phyloP scores from a whole-genome alignment of 257 asterid genomes.

The Solanum tarapatanum region DNA sequence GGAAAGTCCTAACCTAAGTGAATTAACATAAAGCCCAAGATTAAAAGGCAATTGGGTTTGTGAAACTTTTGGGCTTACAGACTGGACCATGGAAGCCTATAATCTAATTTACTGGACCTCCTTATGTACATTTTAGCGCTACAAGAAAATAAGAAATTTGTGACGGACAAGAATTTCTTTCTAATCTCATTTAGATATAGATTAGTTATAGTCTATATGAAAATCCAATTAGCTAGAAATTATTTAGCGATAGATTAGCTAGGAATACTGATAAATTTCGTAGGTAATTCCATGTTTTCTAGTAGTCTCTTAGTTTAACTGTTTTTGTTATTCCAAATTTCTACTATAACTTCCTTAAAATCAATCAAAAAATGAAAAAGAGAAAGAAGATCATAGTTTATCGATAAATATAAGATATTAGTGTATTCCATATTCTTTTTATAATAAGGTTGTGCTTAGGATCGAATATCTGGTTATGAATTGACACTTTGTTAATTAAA shows the following conservation, averaged over 20 bases:
- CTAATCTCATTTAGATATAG: too few species aligned
- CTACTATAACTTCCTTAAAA: neutral
- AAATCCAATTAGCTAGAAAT: neutral
- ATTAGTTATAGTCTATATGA: too few species aligned
- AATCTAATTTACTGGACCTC: neutral
- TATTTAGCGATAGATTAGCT: too few species aligned
- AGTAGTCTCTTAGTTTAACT: neutral
- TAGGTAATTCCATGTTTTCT: too few species aligned
- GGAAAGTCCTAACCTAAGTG: neutral
- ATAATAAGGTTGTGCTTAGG: neutral
- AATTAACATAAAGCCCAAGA: neutral
- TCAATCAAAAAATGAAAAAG: neutral
- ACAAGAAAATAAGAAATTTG: too few species aligned
- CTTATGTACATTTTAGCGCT: neutral
- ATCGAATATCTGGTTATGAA: neutral
- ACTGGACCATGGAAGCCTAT: neutral
- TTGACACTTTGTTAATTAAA: neutral
- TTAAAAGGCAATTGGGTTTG: neutral
- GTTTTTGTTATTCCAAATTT: neutral
- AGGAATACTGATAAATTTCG: too few species aligned
- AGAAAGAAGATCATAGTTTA: neutral
- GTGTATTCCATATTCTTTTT: neutral
- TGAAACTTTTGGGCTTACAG: neutral
- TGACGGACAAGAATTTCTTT: too few species aligned
- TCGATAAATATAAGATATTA: neutral